Conservation (phyloP, 176 grass and related monocot species). For the Rhynchospora tenuis region DNA sequence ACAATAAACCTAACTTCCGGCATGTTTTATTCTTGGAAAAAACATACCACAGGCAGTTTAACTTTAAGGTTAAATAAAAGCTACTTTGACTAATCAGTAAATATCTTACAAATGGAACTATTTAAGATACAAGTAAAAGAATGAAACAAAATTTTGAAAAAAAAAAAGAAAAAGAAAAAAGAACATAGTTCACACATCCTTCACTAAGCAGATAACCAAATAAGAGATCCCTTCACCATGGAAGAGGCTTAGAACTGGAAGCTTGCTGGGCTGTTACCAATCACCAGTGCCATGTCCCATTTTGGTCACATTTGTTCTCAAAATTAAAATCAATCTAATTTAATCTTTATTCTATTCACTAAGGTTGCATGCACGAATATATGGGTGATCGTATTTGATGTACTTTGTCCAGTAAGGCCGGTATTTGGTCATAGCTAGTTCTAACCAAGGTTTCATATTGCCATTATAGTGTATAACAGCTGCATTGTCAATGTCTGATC, state of each 20-base stretch:
- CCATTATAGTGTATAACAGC: conserved; percentile 95
- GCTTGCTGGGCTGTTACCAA: conserved; percentile 7
- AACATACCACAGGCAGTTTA: not conserved
- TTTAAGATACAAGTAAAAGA: conserved; percentile 26
- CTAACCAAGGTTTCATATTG: conserved; percentile 99
- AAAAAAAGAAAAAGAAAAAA: not conserved
- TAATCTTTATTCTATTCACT: conserved; percentile 48
- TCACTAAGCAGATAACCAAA: conserved; percentile 9
- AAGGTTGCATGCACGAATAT: conserved; percentile 75
- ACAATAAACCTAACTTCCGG: not conserved
- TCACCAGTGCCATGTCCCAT: conserved; percentile 11
- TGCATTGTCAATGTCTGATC: conserved; percentile 80
- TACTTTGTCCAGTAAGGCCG: conserved; percentile 90
- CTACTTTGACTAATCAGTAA: conserved; percentile 18
- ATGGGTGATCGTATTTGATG: conserved; percentile 93
- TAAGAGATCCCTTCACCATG: conserved; percentile 1
- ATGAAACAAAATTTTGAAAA: conserved; percentile 11
- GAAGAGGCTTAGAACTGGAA: not conserved
- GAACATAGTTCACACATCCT: not conserved
- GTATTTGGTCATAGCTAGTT: conserved; percentile 94
- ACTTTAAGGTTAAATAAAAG: not conserved
- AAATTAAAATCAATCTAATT: conserved; percentile 1
- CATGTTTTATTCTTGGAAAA: not conserved
- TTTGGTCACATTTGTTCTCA: conserved; percentile 16
- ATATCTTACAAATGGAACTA: conserved; percentile 12